A percentile compares a stretch with the other conserved stretches of the same genome.
phyloP scores from a whole-genome alignment of 2,329 filamentous ascomycete genomes.

The Colletotrichum destructivum region DNA sequence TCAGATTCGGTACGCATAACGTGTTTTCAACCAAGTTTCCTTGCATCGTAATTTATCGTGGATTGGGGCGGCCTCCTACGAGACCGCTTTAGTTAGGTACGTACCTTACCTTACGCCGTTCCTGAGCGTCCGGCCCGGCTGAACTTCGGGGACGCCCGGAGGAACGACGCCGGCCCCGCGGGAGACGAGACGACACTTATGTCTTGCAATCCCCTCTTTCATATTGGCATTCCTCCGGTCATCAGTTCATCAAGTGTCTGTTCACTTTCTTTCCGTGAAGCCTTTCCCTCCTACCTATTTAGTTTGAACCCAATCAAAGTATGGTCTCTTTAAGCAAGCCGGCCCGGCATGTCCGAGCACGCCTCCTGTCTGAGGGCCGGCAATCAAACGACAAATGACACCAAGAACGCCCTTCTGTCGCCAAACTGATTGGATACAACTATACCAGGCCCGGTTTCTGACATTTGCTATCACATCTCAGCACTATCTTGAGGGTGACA shows the following conservation, averaged over 20 bases:
- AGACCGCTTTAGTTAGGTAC: no score
- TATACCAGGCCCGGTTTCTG: neutral
- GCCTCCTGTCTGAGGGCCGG: no score
- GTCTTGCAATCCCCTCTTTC: neutral
- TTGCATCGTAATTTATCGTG: no score
- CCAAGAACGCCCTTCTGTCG: neutral
- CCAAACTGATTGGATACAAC: neutral
- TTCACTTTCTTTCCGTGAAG: neutral
- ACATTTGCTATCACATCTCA: neutral
- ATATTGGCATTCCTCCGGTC: neutral
- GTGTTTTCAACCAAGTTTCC: no score
- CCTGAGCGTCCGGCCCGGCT: neutral
- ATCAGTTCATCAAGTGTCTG: neutral
- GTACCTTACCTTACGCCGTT: no score
- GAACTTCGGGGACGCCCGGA: conserved; percentile 7
- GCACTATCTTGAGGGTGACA: neutral
- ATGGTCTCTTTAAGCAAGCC: neutral
- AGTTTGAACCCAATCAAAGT: no score
- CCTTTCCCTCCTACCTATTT: no score
- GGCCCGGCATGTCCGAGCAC: neutral
- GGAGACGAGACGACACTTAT: neutral
- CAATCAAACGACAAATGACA: neutral
- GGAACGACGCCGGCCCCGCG: neutral
- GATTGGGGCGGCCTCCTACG: no score
- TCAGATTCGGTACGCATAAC: no score